Base-by-base conservation (phyloP, 2,329 filamentous ascomycete genomes). In the Penicillium carneum region DNA sequence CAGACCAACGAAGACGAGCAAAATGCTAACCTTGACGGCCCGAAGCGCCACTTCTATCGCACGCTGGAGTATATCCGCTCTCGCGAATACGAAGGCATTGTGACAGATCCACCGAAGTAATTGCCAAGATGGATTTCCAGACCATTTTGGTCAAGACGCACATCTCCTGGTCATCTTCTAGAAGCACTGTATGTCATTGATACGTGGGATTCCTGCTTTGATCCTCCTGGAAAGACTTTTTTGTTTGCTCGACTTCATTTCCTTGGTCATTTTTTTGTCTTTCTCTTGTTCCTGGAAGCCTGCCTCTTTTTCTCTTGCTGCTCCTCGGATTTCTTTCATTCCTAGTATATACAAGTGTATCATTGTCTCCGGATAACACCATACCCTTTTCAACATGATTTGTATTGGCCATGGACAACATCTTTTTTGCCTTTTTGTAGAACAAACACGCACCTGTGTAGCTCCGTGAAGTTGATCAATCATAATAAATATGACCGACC, bases 61-160 rank as follows among this genome's bases (percentile, higher is more conserved):
- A 99, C 95, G 5, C 82, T 99, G 71, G 93, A 97, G 64, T 97
- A 97, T 74, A 98, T 99, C 72, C 87, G 87, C 64, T 90, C 90
- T 63, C 87, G 96, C 74, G 93, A 96, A 71, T 98, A 96, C 72
- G 95, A 98, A 74, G 95, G 94, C 1, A 88, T 99, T 42, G 88
- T 97, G 61, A 86, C 92, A 57, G 86, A 90, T 67, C 86, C 86
- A 69, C 81, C 57, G 12, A 60, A 60, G 38, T 60, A 49, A 56
- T 48, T 26, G 16, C 36, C 18, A n/a, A 18, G n/a, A 42, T 45
- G 20, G 12, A 12, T 29, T 4, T 23, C 38, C 4, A 54, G 9
- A 5, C 26, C 34, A 31, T 36, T 18, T 34, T 39, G n/a, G 14
- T 46, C 42, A 47, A 33, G 41, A 33, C 29, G 16, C 31, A 4